phyloP scores from a whole-genome alignment of 2,329 filamentous ascomycete genomes.

The Sporothrix phasma region DNA sequence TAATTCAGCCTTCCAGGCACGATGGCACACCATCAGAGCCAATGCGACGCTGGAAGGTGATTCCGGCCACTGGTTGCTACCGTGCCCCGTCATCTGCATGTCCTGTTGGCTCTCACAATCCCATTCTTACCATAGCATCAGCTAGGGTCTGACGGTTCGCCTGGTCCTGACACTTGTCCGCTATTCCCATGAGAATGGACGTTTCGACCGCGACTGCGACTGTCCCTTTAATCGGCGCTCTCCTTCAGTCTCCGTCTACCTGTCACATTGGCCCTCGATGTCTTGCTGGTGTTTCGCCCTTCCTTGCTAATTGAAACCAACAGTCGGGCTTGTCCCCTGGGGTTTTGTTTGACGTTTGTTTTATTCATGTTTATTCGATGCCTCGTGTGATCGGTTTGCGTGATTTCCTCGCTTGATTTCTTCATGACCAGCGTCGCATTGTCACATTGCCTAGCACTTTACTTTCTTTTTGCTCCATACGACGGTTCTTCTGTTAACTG shows the following conservation, averaged over 20 bases:
- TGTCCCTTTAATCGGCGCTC: background rate
- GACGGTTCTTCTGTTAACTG: background rate
- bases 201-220: background rate
- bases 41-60: slow-evolving; percentile 1
- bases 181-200: background rate
- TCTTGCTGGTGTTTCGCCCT: background rate
- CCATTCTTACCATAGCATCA: background rate
- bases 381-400: no score
- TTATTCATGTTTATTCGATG: background rate
- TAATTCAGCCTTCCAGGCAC: background rate
- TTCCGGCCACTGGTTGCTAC: background rate
- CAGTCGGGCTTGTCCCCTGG: background rate
- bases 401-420: background rate
- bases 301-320: background rate
- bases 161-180: background rate
- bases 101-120: background rate
- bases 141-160: background rate
- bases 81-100: slow-evolving; percentile 2
- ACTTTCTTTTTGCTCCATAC: background rate
- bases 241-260: background rate
- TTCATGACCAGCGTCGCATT: background rate
- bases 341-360: background rate
- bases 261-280: background rate
- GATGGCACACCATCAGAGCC: background rate
- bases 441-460: background rate